Percentiles rank a stretch among this genome's conserved stretches.
Evolutionary conservation across 2,329 filamentous ascomycete genomes (phyloP).

Genomic region (Diaporthe vexans): DNA sequence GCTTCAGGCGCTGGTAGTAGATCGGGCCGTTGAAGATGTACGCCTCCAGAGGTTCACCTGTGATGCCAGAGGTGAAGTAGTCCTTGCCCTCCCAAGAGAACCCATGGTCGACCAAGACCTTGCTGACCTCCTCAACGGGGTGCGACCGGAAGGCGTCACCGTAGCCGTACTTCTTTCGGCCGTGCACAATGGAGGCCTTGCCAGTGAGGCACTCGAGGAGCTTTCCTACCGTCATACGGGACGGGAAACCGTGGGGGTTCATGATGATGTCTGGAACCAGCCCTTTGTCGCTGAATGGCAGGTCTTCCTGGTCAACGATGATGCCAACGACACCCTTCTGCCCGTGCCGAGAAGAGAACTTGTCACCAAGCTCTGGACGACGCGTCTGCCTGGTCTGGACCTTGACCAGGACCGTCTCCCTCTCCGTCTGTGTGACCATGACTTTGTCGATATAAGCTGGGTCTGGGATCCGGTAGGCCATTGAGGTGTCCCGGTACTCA

Average conservation of each 20-base stretch:
- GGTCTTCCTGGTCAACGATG: conserved; percentile 95
- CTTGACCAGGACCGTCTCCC: conserved; percentile 89
- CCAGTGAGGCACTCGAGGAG: conserved; percentile 95
- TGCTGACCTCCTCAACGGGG: conserved; percentile 89
- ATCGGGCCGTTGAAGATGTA: conserved; percentile 99
- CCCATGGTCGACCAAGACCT: conserved; percentile 85
- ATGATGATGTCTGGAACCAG: conserved; percentile 99
- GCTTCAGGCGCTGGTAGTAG: conserved; percentile 99
- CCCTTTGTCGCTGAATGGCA: conserved; percentile 93
- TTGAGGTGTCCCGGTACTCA: conserved; percentile 76
- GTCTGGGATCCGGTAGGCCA: conserved; percentile 87
- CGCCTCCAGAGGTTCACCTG: conserved; percentile 91
- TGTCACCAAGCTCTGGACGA: conserved; percentile 94
- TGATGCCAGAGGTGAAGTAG: conserved; percentile 94
- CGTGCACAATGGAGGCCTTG: conserved; percentile 90
- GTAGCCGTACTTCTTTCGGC: conserved; percentile 87
- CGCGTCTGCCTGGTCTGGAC: conserved; percentile 97
- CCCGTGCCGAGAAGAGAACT: conserved; percentile 98
- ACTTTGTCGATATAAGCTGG: conserved; percentile 96
- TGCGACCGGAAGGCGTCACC: conserved; percentile 86
- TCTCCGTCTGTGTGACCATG: conserved; percentile 90
- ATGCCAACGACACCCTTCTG: conserved; percentile 98
- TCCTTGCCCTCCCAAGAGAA: conserved; percentile 99
- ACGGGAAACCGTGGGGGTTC: conserved; percentile 99
- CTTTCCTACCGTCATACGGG: conserved; percentile 99